Conservation (phyloP, 768 basidiomycete genomes). For the Amanita exitialis region DNA sequence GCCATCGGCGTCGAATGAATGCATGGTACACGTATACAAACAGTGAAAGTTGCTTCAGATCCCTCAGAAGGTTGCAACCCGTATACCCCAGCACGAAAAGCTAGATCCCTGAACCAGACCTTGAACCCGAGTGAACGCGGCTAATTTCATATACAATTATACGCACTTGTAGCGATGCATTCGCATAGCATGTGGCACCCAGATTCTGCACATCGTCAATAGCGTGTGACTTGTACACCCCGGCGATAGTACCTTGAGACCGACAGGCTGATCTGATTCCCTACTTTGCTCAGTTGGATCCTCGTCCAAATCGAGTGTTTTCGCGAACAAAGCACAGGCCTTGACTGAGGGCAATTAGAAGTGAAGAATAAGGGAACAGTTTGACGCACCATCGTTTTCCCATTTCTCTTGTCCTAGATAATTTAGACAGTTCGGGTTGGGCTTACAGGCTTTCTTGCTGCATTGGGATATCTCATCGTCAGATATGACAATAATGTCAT, state of each 20-base stretch:
- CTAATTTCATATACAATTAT: neutral
- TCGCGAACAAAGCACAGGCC: conserved; percentile 40
- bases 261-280: conserved; percentile 54
- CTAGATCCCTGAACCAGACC: conserved; percentile 88
- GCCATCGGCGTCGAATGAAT: neutral
- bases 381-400: conserved; percentile 53
- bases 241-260: conserved; percentile 48
- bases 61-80: conserved; percentile 53
- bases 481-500: conserved; percentile 61
- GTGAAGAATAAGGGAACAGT: neutral
- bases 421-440: conserved; percentile 81
- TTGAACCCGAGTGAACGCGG: conserved; percentile 17
- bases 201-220: conserved; percentile 52
- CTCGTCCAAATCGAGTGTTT: conserved; percentile 38
- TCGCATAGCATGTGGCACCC: conserved; percentile 95
- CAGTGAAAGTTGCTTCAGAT: conserved; percentile 31
- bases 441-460: conserved; percentile 53
- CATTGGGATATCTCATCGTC: conserved; percentile 55
- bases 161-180: conserved; percentile 82
- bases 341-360: conserved; percentile 25
- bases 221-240: neutral
- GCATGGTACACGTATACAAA: conserved; percentile 8
- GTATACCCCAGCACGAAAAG: conserved; percentile 80
- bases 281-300: conserved; percentile 45
- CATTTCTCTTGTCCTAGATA: conserved; percentile 79